phyloP scores from a whole-genome alignment of 495 filamentous ascomycete species.

The Aspergillus panamensis region DNA sequence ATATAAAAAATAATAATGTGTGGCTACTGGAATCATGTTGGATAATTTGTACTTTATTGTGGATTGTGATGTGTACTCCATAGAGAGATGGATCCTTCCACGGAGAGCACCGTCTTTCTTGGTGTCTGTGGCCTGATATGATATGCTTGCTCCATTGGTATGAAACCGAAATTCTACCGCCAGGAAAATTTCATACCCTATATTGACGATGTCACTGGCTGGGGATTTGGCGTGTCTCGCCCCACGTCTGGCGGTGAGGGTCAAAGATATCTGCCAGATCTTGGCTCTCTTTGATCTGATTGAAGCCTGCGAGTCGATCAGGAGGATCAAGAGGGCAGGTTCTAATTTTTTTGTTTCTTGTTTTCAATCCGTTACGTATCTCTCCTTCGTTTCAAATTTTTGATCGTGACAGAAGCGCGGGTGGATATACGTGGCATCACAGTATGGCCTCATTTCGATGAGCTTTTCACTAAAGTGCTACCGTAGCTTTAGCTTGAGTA shows the following conservation, averaged over 20 bases:
- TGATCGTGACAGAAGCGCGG: neutral
- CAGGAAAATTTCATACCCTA: constrained; percentile 1
- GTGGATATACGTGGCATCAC: neutral
- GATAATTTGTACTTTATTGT: too few relatives aligned
- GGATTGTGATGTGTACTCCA: neutral
- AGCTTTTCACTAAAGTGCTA: neutral
- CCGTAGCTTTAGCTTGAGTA: too few relatives aligned
- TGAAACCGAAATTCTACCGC: constrained; percentile 8
- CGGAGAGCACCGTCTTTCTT: neutral
- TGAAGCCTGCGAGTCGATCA: neutral
- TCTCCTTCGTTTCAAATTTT: neutral
- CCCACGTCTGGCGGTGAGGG: constrained; percentile 12
- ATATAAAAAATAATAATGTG: neutral
- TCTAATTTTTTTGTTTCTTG: neutral
- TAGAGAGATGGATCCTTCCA: neutral
- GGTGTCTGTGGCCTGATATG: neutral
- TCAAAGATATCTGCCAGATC: neutral
- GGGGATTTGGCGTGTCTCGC: neutral
- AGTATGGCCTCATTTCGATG: neutral
- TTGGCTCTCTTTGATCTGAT: neutral
- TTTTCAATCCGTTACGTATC: neutral
- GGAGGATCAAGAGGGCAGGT: neutral
- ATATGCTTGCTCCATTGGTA: neutral
- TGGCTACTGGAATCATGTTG: too few relatives aligned
- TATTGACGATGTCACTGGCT: constrained; percentile 7